A percentile compares a stretch with the other conserved stretches of the same genome.
Conservation (phyloP, 495 filamentous ascomycete genomes). For the Penicillium lividum region DNA sequence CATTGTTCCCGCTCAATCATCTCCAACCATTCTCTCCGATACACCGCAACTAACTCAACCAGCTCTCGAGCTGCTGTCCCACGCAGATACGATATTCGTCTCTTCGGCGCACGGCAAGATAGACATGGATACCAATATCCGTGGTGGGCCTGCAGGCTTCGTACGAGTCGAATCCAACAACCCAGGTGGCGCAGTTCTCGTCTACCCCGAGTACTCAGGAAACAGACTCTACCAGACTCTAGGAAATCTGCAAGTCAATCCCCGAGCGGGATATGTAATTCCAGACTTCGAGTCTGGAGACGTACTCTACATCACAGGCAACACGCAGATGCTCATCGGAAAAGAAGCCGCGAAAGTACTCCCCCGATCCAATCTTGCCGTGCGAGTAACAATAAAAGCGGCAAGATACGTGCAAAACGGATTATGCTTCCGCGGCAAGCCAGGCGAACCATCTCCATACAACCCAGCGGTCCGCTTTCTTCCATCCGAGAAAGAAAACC, state of each 20-base stretch:
- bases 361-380: constrained; percentile 68
- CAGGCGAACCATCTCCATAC: constrained; percentile 66
- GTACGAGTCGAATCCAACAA: constrained; percentile 60
- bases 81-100: constrained; percentile 77
- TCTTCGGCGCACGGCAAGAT: constrained; percentile 58
- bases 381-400: constrained; percentile 62
- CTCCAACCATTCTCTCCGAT: constrained; percentile 53
- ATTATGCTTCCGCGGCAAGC: constrained; percentile 64
- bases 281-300: constrained; percentile 71
- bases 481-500: constrained; percentile 42
- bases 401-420: constrained; percentile 62
- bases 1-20: constrained; percentile 53
- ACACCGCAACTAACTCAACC: constrained; percentile 39
- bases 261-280: constrained; percentile 63
- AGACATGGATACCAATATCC: constrained; percentile 84
- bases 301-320: constrained; percentile 70
- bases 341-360: constrained; percentile 59
- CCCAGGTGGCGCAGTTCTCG: constrained; percentile 48
- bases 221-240: constrained; percentile 82
- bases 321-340: constrained; percentile 62
- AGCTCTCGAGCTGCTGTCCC: constrained; percentile 59
- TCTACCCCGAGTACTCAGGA: constrained; percentile 80
- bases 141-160: constrained; percentile 75
- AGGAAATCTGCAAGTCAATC: constrained; percentile 69
- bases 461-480: constrained; percentile 64